A percentile compares a stretch with the other conserved stretches of the same genome.
Evolutionary conservation across 169 alveolate genomes (phyloP).

Genomic region (Plasmodium gonderi): DNA sequence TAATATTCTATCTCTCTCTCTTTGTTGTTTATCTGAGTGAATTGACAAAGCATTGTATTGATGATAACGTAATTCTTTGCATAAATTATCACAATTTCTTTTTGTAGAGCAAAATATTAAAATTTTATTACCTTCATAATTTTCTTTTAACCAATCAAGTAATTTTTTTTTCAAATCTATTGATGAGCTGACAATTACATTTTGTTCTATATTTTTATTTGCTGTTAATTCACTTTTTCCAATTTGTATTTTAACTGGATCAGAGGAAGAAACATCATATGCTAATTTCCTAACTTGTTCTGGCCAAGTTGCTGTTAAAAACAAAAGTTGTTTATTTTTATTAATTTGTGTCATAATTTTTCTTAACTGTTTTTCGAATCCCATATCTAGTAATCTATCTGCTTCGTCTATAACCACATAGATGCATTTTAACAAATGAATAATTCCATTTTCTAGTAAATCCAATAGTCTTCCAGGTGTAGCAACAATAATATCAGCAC

Average conservation of each 20-base stretch:
- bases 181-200: conserved; percentile 82
- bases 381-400: conserved; percentile 97
- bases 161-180: conserved; percentile 79
- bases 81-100: conserved; percentile 88
- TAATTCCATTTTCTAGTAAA: conserved; percentile 87
- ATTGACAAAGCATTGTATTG: conserved; percentile 88
- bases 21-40: conserved; percentile 94
- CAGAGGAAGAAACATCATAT: conserved; percentile 88
- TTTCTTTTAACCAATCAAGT: conserved; percentile 77
- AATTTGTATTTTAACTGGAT: conserved; percentile 90
- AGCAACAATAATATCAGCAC: conserved; percentile 96
- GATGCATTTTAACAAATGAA: conserved; percentile 91
- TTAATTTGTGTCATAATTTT: conserved; percentile 91
- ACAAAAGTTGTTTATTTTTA: conserved; percentile 93
- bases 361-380: conserved; percentile 94
- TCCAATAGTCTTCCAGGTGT: conserved; percentile 98
- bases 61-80: conserved; percentile 87
- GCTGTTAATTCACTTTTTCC: conserved; percentile 91
- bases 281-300: conserved; percentile 90
- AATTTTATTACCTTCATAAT: conserved; percentile 83
- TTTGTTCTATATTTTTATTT: conserved; percentile 87
- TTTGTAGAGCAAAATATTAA: conserved; percentile 87
- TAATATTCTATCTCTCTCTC: conserved; percentile 86
- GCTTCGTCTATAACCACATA: conserved; percentile 98
- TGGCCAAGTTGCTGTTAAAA: conserved; percentile 97